Percentiles rank a stretch among this genome's conserved stretches.
These are phyloP conservation scores for Phytophthora constricta DNA, from an alignment of 352 stramenopile genomes.

Conservation along the genomic window DNA sequence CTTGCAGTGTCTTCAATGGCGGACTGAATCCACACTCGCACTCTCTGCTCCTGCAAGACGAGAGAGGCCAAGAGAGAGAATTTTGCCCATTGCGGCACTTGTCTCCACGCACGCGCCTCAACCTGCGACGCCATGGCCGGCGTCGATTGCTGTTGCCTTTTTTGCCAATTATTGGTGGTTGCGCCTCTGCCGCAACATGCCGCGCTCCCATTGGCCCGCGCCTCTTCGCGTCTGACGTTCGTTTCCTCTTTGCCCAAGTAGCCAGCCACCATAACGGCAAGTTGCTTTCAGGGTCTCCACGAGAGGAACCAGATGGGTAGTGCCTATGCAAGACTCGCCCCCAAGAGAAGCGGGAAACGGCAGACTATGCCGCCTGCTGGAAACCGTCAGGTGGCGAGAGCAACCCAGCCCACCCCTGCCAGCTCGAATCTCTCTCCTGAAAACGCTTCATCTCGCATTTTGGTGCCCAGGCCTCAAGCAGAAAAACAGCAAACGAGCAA, in stretches of 20 bases:
- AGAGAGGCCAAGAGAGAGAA: background rate
- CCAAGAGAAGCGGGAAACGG: conserved; percentile 26
- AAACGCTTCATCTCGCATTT: conserved; percentile 36
- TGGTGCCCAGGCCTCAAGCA: conserved; percentile 25
- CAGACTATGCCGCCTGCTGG: conserved; percentile 30
- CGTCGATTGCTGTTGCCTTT: too few relatives aligned
- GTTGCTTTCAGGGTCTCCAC: conserved; percentile 7
- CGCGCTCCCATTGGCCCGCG: conserved; percentile 1
- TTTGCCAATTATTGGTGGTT: too few relatives aligned
- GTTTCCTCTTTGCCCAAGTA: conserved; percentile 13
- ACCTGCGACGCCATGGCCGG: too few relatives aligned
- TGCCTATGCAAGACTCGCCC: conserved; percentile 11
- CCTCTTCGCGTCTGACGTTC: conserved; percentile 1
- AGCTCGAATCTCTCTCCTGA: too few relatives aligned
- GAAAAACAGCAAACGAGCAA: background rate
- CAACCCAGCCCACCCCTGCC: too few relatives aligned
- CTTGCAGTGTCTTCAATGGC: too few relatives aligned
- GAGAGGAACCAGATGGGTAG: conserved; percentile 25
- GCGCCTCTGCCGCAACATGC: conserved; percentile 19
- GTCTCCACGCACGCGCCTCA: too few relatives aligned
- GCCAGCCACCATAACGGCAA: conserved; percentile 5
- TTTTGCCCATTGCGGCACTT: too few relatives aligned
- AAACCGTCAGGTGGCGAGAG: conserved; percentile 16
- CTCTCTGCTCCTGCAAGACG: background rate
- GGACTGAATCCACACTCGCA: background rate